Percentiles rank a stretch among this genome's conserved stretches.
Evolutionary conservation across 768 basidiomycete species (phyloP).

Genomic region (Tricholoma bakamatsutake): DNA sequence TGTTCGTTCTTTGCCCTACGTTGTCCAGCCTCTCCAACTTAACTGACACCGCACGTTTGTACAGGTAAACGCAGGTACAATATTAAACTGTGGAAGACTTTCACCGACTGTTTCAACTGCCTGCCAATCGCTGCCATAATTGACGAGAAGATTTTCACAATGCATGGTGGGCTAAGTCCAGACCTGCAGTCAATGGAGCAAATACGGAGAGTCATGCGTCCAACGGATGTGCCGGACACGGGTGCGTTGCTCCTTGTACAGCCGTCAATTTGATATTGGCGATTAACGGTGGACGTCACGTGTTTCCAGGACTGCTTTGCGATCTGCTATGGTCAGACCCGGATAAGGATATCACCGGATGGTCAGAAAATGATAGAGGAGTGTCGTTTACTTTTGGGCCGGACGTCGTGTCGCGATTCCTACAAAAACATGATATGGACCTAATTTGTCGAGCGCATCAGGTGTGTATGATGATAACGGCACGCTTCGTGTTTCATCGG

Average conservation of each 20-base stretch:
- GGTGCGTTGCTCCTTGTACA: slow-evolving; percentile 41
- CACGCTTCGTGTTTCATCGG: background rate
- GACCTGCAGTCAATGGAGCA: slow-evolving; percentile 99
- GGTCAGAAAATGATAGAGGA: slow-evolving; percentile 99
- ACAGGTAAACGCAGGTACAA: slow-evolving; percentile 99
- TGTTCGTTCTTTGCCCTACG: slow-evolving; percentile 50
- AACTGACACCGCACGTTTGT: slow-evolving; percentile 8
- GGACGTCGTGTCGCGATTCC: slow-evolving; percentile 95
- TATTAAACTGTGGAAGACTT: slow-evolving; percentile 99
- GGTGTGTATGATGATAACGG: slow-evolving; percentile 38
- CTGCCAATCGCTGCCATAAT: slow-evolving; percentile 98
- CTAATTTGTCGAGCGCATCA: slow-evolving; percentile 98
- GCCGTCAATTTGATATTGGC: background rate
- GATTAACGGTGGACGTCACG: background rate
- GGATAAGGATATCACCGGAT: slow-evolving; percentile 98
- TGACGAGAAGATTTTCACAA: slow-evolving; percentile 99
- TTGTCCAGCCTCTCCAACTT: slow-evolving; percentile 3
- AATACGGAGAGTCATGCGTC: slow-evolving; percentile 97
- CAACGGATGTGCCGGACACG: slow-evolving; percentile 98
- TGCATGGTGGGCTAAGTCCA: slow-evolving; percentile 97
- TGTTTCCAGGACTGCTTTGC: slow-evolving; percentile 72
- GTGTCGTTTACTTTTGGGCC: slow-evolving; percentile 99
- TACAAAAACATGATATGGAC: slow-evolving; percentile 99
- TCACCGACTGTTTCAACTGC: slow-evolving; percentile 99
- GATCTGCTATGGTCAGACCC: slow-evolving; percentile 99